Evolutionary conservation across 2,329 filamentous ascomycete species (phyloP).

Genomic region (Phymatotrichopsis omnivora): DNA sequence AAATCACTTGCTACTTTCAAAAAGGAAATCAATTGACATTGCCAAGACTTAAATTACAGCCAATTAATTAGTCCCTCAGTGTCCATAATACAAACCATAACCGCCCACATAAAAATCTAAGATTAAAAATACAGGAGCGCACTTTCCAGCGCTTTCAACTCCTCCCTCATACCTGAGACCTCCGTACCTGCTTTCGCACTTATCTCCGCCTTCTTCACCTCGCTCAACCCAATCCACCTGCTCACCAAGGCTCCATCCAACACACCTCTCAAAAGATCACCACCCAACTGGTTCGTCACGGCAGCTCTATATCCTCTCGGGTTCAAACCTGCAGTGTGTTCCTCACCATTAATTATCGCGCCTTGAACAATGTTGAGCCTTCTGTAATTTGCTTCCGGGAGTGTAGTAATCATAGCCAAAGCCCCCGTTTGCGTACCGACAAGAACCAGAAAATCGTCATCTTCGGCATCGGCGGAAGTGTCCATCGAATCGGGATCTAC

Average conservation of each 20-base stretch:
- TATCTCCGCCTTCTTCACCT: conserved; percentile 30
- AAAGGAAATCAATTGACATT: too few species aligned
- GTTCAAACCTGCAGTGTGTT: conserved; percentile 71
- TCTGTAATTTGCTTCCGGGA: conserved; percentile 72
- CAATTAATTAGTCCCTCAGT: too few species aligned
- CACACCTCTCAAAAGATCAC: conserved; percentile 29
- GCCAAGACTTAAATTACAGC: too few species aligned
- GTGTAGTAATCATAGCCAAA: conserved; percentile 63
- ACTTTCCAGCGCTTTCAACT: conserved; percentile 20
- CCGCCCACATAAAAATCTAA: neutral
- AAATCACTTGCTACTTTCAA: too few species aligned
- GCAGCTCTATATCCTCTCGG: conserved; percentile 63
- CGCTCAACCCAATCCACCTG: conserved; percentile 29
- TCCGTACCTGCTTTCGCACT: conserved; percentile 28
- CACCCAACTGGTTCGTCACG: conserved; percentile 21
- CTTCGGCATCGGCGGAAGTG: conserved; percentile 30
- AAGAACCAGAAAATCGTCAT: conserved; percentile 46
- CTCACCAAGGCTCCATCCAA: conserved; percentile 29
- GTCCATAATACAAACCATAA: too few species aligned
- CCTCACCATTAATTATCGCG: conserved; percentile 65
- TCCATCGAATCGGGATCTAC: conserved; percentile 28
- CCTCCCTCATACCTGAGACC: conserved; percentile 28
- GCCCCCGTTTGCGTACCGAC: conserved; percentile 66
- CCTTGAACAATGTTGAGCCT: conserved; percentile 71
- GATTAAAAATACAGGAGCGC: conserved; percentile 20